These are phyloP conservation scores for Dryas integrifolia DNA, from an alignment of 331 rosid genomes.

Conservation along the genomic window DNA sequence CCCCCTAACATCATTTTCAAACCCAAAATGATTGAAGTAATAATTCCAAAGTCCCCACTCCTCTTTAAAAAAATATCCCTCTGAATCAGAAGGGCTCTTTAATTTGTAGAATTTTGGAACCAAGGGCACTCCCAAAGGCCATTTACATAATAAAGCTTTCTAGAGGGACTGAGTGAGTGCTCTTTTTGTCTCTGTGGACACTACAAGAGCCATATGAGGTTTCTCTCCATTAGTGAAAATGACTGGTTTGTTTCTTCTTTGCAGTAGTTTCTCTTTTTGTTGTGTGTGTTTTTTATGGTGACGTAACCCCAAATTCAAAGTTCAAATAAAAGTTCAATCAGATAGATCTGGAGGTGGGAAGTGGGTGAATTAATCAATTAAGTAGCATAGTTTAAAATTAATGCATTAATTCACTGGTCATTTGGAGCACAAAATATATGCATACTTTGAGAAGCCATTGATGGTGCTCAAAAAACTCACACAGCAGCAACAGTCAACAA, in stretches of 20 bases:
- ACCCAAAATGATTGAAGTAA: constrained; percentile 48
- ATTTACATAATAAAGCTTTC: constrained; percentile 36
- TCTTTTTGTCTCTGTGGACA: constrained; percentile 36
- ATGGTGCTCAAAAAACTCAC: too few relatives aligned
- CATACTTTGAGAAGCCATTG: too few relatives aligned
- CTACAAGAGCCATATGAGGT: constrained; percentile 27
- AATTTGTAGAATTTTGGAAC: constrained; percentile 33
- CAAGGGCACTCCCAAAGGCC: constrained; percentile 45
- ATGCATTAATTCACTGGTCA: too few relatives aligned
- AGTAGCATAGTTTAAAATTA: not conserved
- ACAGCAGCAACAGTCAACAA: too few relatives aligned
- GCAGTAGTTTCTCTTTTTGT: not conserved
- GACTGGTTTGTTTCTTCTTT: constrained; percentile 35
- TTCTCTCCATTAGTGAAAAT: constrained; percentile 45
- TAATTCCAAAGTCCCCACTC: constrained; percentile 49
- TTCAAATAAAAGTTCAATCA: not conserved
- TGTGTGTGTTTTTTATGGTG: constrained; percentile 9
- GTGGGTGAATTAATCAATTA: constrained; percentile 15
- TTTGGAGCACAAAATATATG: not conserved
- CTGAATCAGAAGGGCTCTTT: constrained; percentile 25
- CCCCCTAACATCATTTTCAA: constrained; percentile 38
- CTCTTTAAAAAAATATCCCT: constrained; percentile 7
- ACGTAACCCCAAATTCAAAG: constrained; percentile 12
- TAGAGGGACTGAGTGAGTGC: constrained; percentile 42
- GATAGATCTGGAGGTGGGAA: constrained; percentile 15